phyloP scores from a whole-genome alignment of 768 basidiomycete species.

The Psilocybe sp. region DNA sequence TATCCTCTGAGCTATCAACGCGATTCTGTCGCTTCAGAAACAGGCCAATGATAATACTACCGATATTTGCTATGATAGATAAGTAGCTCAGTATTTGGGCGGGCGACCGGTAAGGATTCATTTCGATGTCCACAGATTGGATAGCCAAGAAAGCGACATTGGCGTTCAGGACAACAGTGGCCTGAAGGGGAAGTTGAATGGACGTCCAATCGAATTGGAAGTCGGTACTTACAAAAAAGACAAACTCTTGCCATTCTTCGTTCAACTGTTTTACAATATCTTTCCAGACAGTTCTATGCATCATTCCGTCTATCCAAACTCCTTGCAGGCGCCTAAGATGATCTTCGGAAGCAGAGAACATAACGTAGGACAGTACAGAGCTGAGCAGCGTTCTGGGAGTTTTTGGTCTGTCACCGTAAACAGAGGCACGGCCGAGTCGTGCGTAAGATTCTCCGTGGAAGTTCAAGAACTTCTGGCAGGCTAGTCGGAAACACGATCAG shows the following conservation, averaged over 20 bases:
- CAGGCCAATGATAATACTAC: constrained; percentile 45
- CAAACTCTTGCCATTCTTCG: constrained; percentile 50
- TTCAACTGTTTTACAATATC: constrained; percentile 40
- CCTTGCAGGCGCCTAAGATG: constrained; percentile 42
- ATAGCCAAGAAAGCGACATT: constrained; percentile 65
- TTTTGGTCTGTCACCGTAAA: constrained; percentile 25
- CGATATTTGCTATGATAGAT: constrained; percentile 46
- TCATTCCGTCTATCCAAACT: constrained; percentile 48
- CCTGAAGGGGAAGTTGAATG: constrained; percentile 32
- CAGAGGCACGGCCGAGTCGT: constrained; percentile 41
- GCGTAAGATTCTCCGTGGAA: constrained; percentile 45
- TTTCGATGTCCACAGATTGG: constrained; percentile 31
- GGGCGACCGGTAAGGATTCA: constrained; percentile 27
- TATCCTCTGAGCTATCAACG: constrained; percentile 30
- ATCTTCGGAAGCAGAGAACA: constrained; percentile 49
- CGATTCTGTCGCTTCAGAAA: constrained; percentile 44
- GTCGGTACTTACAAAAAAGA: constrained; percentile 43
- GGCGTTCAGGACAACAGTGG: constrained; percentile 54
- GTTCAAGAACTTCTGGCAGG: constrained; percentile 38
- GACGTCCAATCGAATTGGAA: background rate
- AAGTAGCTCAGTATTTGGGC: constrained; percentile 50
- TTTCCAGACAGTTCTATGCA: constrained; percentile 41
- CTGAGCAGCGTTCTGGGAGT: constrained; percentile 41
- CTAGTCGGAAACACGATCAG: constrained; percentile 17
- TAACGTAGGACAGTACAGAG: constrained; percentile 32